Evolutionary conservation across 768 basidiomycete genomes (phyloP).

Genomic region (Terana coerulea): DNA sequence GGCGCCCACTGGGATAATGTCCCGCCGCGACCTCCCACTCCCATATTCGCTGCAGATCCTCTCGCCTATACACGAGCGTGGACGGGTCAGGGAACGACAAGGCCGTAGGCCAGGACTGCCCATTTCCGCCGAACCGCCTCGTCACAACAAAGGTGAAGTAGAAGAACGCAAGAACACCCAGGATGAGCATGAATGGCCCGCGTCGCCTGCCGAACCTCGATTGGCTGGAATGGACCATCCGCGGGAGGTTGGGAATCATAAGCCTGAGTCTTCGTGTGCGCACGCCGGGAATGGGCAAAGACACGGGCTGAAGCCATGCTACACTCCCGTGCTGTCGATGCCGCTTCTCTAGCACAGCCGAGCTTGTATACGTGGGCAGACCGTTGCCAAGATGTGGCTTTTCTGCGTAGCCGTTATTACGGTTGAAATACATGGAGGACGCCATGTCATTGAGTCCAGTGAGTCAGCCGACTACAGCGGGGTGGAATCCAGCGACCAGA

Average conservation of each 20-base stretch:
- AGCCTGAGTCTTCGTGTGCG: conserved; percentile 53
- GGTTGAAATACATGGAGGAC: conserved; percentile 45
- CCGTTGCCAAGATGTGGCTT: conserved; percentile 38
- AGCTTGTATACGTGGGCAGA: conserved; percentile 41
- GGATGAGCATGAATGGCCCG: conserved; percentile 37
- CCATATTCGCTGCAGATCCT: conserved; percentile 90
- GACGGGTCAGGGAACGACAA: conserved; percentile 51
- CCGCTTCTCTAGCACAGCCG: conserved; percentile 66
- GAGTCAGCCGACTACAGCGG: conserved; percentile 1
- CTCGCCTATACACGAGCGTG: conserved; percentile 70
- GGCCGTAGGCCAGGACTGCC: conserved; percentile 59
- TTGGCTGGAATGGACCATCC: conserved; percentile 53
- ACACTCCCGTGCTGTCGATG: conserved; percentile 38
- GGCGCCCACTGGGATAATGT: conserved; percentile 83
- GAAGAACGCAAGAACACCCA: conserved; percentile 43
- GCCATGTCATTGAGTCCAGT: conserved; percentile 41
- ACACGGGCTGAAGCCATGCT: conserved; percentile 59
- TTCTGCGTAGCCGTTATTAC: conserved; percentile 41
- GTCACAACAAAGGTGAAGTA: conserved; percentile 58
- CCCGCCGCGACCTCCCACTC: conserved; percentile 93
- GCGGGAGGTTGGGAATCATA: conserved; percentile 55
- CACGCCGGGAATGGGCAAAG: conserved; percentile 57
- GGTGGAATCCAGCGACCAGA: conserved; percentile 15
- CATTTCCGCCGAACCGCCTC: conserved; percentile 56
- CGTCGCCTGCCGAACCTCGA: conserved; percentile 57